These are phyloP conservation scores for Pseudonitzschia delicatissima DNA, from an alignment of 108 stramenopile genomes.

Conservation along the genomic window DNA sequence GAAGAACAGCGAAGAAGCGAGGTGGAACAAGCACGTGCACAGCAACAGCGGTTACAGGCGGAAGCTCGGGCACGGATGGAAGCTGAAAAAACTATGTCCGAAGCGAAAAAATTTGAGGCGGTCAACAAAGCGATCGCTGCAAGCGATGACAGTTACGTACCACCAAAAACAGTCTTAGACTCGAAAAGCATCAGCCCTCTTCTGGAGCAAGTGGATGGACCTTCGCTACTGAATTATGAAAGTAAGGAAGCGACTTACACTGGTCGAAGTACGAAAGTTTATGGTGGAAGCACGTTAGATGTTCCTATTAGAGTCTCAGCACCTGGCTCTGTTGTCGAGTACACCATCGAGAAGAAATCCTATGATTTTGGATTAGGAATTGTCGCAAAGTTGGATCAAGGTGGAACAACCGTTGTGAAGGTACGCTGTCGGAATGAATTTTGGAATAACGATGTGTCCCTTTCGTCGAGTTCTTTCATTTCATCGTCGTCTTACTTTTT, in stretches of 20 bases:
- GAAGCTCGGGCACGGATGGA: conserved; percentile 14
- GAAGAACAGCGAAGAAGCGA: conserved; percentile 11
- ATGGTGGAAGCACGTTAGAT: conserved; percentile 56
- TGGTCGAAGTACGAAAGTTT: conserved; percentile 54
- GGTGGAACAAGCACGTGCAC: neutral
- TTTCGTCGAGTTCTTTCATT: conserved; percentile 4
- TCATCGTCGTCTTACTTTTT: neutral
- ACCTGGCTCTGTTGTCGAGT: conserved; percentile 69
- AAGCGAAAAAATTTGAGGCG: conserved; percentile 8
- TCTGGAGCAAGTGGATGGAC: conserved; percentile 68
- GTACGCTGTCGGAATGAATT: conserved; percentile 27
- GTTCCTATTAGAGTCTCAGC: conserved; percentile 71
- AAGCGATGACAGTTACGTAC: conserved; percentile 6
- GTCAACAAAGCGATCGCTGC: conserved; percentile 9
- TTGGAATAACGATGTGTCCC: no score
- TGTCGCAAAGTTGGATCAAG: conserved; percentile 75
- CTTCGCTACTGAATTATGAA: conserved; percentile 40
- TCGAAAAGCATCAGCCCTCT: conserved; percentile 39
- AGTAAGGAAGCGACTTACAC: conserved; percentile 48
- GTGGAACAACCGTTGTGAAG: conserved; percentile 66
- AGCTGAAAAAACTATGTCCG: neutral
- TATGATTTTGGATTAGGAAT: conserved; percentile 71
- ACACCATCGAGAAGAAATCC: conserved; percentile 40
- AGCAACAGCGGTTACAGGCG: conserved; percentile 1
- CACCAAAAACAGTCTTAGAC: conserved; percentile 26